Conservation (phyloP, 495 filamentous ascomycete genomes). For the Umbilicaria muhlenbergii region DNA sequence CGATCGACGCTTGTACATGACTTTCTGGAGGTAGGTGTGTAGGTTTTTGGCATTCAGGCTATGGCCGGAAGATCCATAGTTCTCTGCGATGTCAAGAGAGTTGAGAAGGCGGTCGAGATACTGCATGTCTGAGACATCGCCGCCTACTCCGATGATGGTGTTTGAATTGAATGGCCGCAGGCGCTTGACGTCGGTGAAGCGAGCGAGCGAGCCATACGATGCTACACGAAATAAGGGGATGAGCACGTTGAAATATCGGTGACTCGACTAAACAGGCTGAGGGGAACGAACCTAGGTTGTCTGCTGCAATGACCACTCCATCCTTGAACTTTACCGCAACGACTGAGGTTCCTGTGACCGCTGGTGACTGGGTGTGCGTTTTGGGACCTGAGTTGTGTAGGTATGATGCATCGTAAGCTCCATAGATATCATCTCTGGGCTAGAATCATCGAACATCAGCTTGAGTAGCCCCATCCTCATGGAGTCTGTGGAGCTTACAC, state of each 20-base stretch:
- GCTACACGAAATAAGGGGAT: slow-evolving; percentile 32
- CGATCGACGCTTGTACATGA: slow-evolving; percentile 84
- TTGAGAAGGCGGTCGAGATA: slow-evolving; percentile 81
- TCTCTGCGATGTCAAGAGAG: slow-evolving; percentile 75
- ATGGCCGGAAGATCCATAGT: slow-evolving; percentile 45
- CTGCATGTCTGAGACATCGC: slow-evolving; percentile 98
- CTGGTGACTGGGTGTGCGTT: slow-evolving; percentile 73
- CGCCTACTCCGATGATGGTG: slow-evolving; percentile 73
- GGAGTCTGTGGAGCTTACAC: slow-evolving; percentile 43
- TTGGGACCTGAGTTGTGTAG: slow-evolving; percentile 57
- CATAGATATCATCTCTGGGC: slow-evolving; percentile 94
- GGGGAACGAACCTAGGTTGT: slow-evolving; percentile 64
- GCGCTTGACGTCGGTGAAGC: slow-evolving; percentile 86
- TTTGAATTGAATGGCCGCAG: slow-evolving; percentile 63
- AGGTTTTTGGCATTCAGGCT: slow-evolving; percentile 76
- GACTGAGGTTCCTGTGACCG: slow-evolving; percentile 93
- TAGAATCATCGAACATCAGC: slow-evolving; percentile 26
- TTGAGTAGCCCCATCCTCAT: slow-evolving; percentile 10
- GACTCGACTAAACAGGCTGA: not conserved
- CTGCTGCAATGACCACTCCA: slow-evolving; percentile 89
- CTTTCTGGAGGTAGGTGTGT: slow-evolving; percentile 87
- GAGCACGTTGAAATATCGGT: not conserved
- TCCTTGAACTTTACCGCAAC: slow-evolving; percentile 88
- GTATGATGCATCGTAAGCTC: slow-evolving; percentile 75
- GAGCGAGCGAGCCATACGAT: slow-evolving; percentile 92